phyloP scores from a whole-genome alignment of 23 red algal genomes.

The Cyanidiococcus yangmingshanensis region DNA sequence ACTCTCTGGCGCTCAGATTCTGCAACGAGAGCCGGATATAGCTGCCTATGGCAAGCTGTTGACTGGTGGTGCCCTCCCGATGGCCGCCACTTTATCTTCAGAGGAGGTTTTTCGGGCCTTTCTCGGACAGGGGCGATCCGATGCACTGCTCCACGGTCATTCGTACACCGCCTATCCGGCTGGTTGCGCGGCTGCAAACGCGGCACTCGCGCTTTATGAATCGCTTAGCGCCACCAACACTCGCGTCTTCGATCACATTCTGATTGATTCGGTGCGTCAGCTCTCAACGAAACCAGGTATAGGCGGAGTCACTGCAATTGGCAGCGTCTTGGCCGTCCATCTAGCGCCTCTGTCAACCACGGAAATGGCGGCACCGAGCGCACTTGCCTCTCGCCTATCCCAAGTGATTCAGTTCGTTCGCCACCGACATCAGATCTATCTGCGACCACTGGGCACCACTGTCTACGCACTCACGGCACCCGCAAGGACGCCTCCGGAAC shows the following conservation, averaged over 20 bases:
- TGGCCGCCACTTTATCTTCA: slow-evolving; percentile 63
- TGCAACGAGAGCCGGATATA: slow-evolving; percentile 59
- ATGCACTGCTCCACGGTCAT: slow-evolving; percentile 94
- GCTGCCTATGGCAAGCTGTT: slow-evolving; percentile 80
- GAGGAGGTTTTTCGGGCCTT: slow-evolving; percentile 76
- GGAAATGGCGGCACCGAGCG: not conserved
- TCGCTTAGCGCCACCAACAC: not conserved
- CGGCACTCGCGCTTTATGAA: slow-evolving; percentile 43
- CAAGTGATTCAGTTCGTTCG: not conserved
- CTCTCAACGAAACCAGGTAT: slow-evolving; percentile 40
- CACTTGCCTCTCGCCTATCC: not conserved
- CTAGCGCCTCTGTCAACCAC: not conserved
- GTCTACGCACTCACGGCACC: not conserved
- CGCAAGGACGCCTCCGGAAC: not conserved
- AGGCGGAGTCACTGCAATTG: slow-evolving; percentile 32
- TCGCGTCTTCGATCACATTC: not conserved
- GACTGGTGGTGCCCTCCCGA: slow-evolving; percentile 71
- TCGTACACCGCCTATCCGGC: slow-evolving; percentile 86
- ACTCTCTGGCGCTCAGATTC: slow-evolving; percentile 34
- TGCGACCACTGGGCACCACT: slow-evolving; percentile 11
- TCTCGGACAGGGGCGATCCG: slow-evolving; percentile 32
- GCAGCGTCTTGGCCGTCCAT: slow-evolving; percentile 73
- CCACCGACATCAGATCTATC: not conserved
- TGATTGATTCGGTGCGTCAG: slow-evolving; percentile 62
- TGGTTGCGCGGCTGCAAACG: slow-evolving; percentile 70